Conservation (phyloP, 169 alveolate species). For the Babesia bigemina region DNA sequence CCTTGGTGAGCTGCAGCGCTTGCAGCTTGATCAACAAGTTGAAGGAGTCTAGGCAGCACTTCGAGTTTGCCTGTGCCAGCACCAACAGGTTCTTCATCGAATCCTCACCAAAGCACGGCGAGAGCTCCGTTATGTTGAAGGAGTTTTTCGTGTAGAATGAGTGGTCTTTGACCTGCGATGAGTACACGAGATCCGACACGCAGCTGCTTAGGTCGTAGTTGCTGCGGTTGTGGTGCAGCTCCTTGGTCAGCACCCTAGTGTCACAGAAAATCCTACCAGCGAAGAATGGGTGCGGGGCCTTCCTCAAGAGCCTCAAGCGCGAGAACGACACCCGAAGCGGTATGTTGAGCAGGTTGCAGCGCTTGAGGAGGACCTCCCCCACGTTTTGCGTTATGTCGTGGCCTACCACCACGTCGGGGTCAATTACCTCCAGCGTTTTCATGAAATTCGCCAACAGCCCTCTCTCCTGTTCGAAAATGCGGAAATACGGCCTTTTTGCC, state of each 20-base stretch:
- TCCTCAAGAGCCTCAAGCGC: slow-evolving; percentile 44
- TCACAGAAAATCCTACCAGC: slow-evolving; percentile 65
- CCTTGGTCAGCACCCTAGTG: slow-evolving; percentile 60
- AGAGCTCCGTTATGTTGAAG: slow-evolving; percentile 38
- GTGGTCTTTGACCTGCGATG: slow-evolving; percentile 27
- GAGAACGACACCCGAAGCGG: slow-evolving; percentile 68
- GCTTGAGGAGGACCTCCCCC: slow-evolving; percentile 62
- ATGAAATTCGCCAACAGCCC: slow-evolving; percentile 65
- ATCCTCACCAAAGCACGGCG: slow-evolving; percentile 33
- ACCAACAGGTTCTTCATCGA: slow-evolving; percentile 56
- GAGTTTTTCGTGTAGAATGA: slow-evolving; percentile 40
- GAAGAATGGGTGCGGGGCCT: slow-evolving; percentile 43
- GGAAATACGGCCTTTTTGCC: slow-evolving; percentile 53
- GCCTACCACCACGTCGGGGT: slow-evolving; percentile 76
- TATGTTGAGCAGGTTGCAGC: slow-evolving; percentile 61
- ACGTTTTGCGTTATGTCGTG: slow-evolving; percentile 70
- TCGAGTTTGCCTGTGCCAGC: slow-evolving; percentile 49
- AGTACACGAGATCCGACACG: slow-evolving; percentile 44
- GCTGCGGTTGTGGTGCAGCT: slow-evolving; percentile 49
- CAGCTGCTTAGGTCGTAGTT: slow-evolving; percentile 63
- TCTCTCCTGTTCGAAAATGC: slow-evolving; percentile 64
- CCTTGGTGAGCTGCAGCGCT: slow-evolving; percentile 92
- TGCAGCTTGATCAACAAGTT: slow-evolving; percentile 60
- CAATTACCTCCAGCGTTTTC: slow-evolving; percentile 56
- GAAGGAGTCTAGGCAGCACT: slow-evolving; percentile 44